Percentiles rank a stretch among this genome's conserved stretches.
Conservation (phyloP, 139 green algal species). For the Chlamydomonas urium region DNA sequence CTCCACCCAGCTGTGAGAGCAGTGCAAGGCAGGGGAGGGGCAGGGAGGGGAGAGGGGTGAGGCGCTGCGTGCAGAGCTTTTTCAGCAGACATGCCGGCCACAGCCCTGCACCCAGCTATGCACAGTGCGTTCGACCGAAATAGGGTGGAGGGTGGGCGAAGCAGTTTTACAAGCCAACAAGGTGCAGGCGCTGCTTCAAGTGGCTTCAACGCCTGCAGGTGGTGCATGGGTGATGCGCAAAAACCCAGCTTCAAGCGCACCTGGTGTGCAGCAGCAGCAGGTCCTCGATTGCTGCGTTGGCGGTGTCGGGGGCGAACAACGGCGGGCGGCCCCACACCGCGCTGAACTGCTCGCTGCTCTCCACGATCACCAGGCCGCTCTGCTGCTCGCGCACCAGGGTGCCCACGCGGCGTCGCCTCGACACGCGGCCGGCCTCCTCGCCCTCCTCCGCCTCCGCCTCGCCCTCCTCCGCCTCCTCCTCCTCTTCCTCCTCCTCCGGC, state of each 20-base stretch:
- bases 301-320: slow-evolving; percentile 25
- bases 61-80: neutral
- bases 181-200: too few species aligned
- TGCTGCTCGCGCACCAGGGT: neutral
- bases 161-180: too few species aligned
- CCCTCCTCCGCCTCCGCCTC: too few species aligned
- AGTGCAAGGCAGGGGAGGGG: neutral
- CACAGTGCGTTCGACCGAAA: too few species aligned
- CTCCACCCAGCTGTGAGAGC: slow-evolving; percentile 11
- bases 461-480: too few species aligned
- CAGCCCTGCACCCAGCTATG: neutral
- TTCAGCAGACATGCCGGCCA: neutral
- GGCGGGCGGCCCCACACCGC: slow-evolving; percentile 30
- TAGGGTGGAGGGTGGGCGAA: too few species aligned
- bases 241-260: too few species aligned
- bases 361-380: slow-evolving; percentile 21
- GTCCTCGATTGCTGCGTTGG: slow-evolving; percentile 18
- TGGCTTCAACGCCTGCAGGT: too few species aligned
- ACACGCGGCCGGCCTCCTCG: too few species aligned
- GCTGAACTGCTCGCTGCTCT: slow-evolving; percentile 24
- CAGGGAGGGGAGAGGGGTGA: neutral
- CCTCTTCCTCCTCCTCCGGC: too few species aligned
- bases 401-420: too few species aligned
- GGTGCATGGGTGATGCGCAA: too few species aligned
- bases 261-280: slow-evolving; percentile 39